phyloP scores from a whole-genome alignment of 176 grass and related monocot genomes.

The Coix lacrymajobi region DNA sequence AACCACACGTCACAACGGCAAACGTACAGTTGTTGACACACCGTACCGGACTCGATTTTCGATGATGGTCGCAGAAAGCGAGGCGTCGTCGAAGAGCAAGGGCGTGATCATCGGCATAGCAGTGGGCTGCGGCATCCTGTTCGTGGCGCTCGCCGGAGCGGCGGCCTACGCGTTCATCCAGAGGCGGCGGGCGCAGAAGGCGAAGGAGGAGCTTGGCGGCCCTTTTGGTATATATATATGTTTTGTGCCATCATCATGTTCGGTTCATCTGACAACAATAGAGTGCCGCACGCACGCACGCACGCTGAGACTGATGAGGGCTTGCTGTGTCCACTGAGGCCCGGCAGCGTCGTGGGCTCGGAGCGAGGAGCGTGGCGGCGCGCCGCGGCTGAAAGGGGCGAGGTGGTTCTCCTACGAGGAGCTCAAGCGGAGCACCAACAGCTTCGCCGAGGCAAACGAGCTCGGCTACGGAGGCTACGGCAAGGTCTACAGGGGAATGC shows the following conservation, averaged over 20 bases:
- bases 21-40: no score
- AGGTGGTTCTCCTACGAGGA: conserved; percentile 90
- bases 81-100: conserved; percentile 43
- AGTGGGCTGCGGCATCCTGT: conserved; percentile 60
- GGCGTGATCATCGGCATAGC: conserved; percentile 71
- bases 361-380: conserved; percentile 54
- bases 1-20: no score
- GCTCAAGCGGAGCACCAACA: conserved; percentile 67
- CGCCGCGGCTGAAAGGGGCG: conserved; percentile 83
- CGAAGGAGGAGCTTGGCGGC: conserved; percentile 65
- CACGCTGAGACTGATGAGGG: background rate
- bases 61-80: conserved; percentile 10
- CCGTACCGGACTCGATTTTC: no score
- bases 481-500: conserved; percentile 80
- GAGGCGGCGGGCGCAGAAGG: conserved; percentile 56
- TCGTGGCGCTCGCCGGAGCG: conserved; percentile 54
- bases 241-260: background rate
- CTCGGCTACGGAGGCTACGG: conserved; percentile 86
- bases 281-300: background rate
- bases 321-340: background rate
- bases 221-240: conserved; percentile 84
- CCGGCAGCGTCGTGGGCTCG: conserved; percentile 64
- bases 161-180: conserved; percentile 64
- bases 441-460: conserved; percentile 80
- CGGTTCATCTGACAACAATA: background rate